A percentile compares a stretch with the other conserved stretches of the same genome.
These are phyloP conservation scores for Gossypium anomalum DNA, from an alignment of 345 rosid species.

Conservation along the genomic window DNA sequence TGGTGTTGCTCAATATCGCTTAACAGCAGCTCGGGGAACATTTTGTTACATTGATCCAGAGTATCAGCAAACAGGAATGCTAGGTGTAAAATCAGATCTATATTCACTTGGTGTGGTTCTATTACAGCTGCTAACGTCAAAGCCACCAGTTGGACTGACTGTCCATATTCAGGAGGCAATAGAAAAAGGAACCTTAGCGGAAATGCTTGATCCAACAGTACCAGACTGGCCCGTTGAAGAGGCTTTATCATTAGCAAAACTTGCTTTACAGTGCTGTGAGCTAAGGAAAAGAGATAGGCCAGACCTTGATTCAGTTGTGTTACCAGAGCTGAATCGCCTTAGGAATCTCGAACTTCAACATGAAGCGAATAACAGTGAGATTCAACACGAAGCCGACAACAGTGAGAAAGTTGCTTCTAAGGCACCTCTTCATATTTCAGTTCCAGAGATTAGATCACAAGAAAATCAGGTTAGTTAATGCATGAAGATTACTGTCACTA, in stretches of 20 bases:
- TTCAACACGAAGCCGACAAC: constrained; percentile 19
- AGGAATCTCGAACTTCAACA: constrained; percentile 35
- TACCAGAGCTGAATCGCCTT: constrained; percentile 60
- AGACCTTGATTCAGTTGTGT: constrained; percentile 50
- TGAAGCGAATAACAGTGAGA: constrained; percentile 13
- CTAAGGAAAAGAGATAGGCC: constrained; percentile 79
- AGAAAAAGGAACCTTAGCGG: constrained; percentile 39
- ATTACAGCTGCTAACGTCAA: constrained; percentile 71
- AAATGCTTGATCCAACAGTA: constrained; percentile 61
- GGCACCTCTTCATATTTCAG: not conserved
- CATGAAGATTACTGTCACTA: not conserved
- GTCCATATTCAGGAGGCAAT: constrained; percentile 58
- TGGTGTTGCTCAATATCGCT: constrained; percentile 24
- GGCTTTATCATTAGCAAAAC: constrained; percentile 49
- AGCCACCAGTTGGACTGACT: constrained; percentile 63
- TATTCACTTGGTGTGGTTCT: constrained; percentile 77
- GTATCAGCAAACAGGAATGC: constrained; percentile 80
- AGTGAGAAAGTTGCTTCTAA: not conserved
- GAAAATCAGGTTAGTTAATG: constrained; percentile 30
- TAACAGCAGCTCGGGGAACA: constrained; percentile 84
- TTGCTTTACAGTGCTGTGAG: constrained; percentile 76
- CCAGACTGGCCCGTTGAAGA: constrained; percentile 74
- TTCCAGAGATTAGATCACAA: not conserved
- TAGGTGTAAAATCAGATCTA: constrained; percentile 82
- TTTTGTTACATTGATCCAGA: constrained; percentile 86